These are phyloP conservation scores for Tephrocybe sp. DNA, from an alignment of 768 basidiomycete genomes.

Conservation along the genomic window DNA sequence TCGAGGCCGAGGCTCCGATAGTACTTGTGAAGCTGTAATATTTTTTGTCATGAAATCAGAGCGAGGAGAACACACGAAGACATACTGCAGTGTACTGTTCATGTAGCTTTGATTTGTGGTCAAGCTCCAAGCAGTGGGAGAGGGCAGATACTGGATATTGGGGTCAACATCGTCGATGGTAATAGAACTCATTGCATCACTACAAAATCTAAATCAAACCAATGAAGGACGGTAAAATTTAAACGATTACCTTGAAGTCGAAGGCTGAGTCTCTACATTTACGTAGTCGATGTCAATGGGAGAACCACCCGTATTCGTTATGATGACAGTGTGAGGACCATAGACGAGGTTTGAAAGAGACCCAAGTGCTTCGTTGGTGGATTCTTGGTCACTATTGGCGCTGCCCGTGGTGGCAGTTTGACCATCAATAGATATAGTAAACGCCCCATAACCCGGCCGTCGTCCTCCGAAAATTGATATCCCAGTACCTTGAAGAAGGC, in stretches of 20 bases:
- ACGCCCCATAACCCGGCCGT: conserved; percentile 46
- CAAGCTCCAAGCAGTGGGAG: conserved; percentile 33
- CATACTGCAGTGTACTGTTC: conserved; percentile 45
- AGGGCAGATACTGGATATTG: conserved; percentile 38
- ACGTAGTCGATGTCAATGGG: conserved; percentile 52
- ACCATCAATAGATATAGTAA: conserved; percentile 45
- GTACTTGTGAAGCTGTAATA: conserved; percentile 38
- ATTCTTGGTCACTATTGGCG: conserved; percentile 27
- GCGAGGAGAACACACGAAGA: not conserved
- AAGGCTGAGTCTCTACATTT: conserved; percentile 41
- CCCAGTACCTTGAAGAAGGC: conserved; percentile 40
- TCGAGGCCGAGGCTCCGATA: conserved; percentile 38
- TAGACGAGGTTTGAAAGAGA: conserved; percentile 39
- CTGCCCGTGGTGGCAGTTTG: conserved; percentile 31
- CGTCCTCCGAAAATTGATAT: conserved; percentile 51
- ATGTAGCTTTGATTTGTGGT: conserved; percentile 29
- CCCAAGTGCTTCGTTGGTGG: conserved; percentile 41
- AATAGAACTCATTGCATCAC: conserved; percentile 23
- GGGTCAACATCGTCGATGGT: conserved; percentile 43
- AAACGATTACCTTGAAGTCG: conserved; percentile 35
- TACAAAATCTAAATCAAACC: too few species aligned
- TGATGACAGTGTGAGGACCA: conserved; percentile 46
- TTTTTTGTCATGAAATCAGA: not conserved
- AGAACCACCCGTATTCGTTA: conserved; percentile 44
- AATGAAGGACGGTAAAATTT: too few species aligned